These are phyloP conservation scores for Penicillium sp. DNA, from an alignment of 2,329 filamentous ascomycete genomes.

Conservation along the genomic window DNA sequence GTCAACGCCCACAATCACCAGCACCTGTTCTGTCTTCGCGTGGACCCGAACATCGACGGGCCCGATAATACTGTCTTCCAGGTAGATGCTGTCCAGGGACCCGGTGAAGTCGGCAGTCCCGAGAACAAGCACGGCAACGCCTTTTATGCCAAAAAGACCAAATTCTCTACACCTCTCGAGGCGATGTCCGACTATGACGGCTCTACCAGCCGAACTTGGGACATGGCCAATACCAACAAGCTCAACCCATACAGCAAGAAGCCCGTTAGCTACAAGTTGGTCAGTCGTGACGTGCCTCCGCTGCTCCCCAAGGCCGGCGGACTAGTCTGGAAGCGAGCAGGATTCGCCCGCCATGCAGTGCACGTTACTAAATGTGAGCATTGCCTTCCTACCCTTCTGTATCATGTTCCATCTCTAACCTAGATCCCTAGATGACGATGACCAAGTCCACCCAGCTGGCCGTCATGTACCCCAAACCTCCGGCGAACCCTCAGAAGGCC, in stretches of 20 bases:
- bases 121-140: conserved; percentile 90
- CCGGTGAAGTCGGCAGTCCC: conserved; percentile 72
- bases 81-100: conserved; percentile 69
- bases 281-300: conserved; percentile 76
- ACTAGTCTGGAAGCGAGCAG: conserved; percentile 84
- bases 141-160: conserved; percentile 82
- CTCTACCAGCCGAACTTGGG: conserved; percentile 78
- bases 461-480: conserved; percentile 86
- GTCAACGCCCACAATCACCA: conserved; percentile 97
- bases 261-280: conserved; percentile 82
- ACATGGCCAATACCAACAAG: conserved; percentile 80
- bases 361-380: conserved; percentile 83
- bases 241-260: conserved; percentile 85
- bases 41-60: conserved; percentile 85
- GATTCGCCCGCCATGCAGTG: conserved; percentile 81
- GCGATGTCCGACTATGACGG: conserved; percentile 79
- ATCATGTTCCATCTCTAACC: not conserved
- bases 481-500: conserved; percentile 70
- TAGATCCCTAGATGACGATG: conserved; percentile 63
- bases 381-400: not conserved
- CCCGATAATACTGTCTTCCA: conserved; percentile 81
- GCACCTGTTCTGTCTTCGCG: conserved; percentile 86
- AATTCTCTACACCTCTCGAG: conserved; percentile 67
- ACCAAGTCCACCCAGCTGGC: conserved; percentile 80
- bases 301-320: conserved; percentile 78